These are phyloP conservation scores for Potentilla sterilis DNA, from an alignment of 306 rosid species.

Conservation along the genomic window DNA sequence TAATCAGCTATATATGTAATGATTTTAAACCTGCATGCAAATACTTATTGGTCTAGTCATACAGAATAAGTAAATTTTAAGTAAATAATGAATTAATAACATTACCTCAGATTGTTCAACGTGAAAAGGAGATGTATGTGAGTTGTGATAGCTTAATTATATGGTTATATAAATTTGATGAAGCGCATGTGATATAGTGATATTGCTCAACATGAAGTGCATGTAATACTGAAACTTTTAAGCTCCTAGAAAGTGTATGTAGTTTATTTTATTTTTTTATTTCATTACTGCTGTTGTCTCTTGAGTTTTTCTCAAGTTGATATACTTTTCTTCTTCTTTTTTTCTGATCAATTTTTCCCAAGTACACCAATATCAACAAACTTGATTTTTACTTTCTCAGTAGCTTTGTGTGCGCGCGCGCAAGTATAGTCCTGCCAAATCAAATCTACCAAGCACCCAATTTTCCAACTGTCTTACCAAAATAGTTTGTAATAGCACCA, in stretches of 20 bases:
- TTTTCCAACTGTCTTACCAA: too few species aligned
- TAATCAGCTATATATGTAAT: too few species aligned
- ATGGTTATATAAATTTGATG: neutral
- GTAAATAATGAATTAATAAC: neutral
- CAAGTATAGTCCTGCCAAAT: too few species aligned
- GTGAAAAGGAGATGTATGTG: neutral
- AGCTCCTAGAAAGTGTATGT: neutral
- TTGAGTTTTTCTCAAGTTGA: neutral
- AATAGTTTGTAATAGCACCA: too few species aligned
- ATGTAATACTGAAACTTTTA: neutral
- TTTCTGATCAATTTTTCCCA: neutral
- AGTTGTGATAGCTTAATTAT: neutral
- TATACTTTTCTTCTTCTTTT: too few species aligned
- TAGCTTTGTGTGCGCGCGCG: too few species aligned
- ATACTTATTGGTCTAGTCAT: neutral
- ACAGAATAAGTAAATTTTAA: neutral
- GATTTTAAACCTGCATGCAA: neutral
- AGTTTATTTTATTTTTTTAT: neutral
- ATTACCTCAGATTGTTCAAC: neutral
- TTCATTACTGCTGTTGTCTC: neutral
- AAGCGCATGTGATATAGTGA: neutral
- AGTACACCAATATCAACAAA: neutral
- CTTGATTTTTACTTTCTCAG: too few species aligned
- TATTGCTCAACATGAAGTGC: too few species aligned
- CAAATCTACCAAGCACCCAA: too few species aligned